Percentiles rank a stretch among this genome's conserved stretches.
Evolutionary conservation across 2,329 filamentous ascomycete genomes (phyloP).

Genomic region (Endothia cerciana): DNA sequence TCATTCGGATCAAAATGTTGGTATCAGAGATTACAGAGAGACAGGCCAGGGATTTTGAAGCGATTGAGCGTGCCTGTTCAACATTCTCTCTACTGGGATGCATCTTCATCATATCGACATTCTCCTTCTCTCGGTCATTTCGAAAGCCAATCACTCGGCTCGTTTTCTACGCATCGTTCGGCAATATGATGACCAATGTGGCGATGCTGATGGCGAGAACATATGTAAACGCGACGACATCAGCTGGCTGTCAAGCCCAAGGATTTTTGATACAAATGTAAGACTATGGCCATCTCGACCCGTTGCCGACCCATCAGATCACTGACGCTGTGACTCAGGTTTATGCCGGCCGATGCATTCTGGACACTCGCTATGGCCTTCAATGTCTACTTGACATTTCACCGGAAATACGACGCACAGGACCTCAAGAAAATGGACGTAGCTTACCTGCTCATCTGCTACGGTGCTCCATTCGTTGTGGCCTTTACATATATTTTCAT

Average conservation of each 20-base stretch:
- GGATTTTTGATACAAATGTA: slow-evolving; percentile 83
- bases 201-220: slow-evolving; percentile 73
- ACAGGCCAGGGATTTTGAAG: slow-evolving; percentile 46
- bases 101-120: slow-evolving; percentile 73
- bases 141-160: slow-evolving; percentile 89
- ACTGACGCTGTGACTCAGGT: slow-evolving; percentile 55
- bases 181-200: slow-evolving; percentile 78
- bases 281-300: slow-evolving; percentile 36
- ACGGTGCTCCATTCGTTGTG: slow-evolving; percentile 73
- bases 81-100: slow-evolving; percentile 73
- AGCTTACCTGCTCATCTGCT: slow-evolving; percentile 70
- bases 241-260: slow-evolving; percentile 70
- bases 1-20: slow-evolving; percentile 1
- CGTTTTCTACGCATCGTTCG: slow-evolving; percentile 81
- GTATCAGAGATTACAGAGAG: background rate
- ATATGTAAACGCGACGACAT: slow-evolving; percentile 54
- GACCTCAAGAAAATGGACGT: slow-evolving; percentile 70
- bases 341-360: slow-evolving; percentile 74
- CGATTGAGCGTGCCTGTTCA: slow-evolving; percentile 71
- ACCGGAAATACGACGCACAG: slow-evolving; percentile 69
- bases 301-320: slow-evolving; percentile 1
- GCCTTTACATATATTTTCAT: slow-evolving; percentile 71
- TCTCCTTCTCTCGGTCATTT: slow-evolving; percentile 68
- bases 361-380: slow-evolving; percentile 83
- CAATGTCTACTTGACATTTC: slow-evolving; percentile 84